A percentile compares a stretch with the other conserved stretches of the same genome.
phyloP scores from a whole-genome alignment of 495 filamentous ascomycete species.

The Penicillium lagena region DNA sequence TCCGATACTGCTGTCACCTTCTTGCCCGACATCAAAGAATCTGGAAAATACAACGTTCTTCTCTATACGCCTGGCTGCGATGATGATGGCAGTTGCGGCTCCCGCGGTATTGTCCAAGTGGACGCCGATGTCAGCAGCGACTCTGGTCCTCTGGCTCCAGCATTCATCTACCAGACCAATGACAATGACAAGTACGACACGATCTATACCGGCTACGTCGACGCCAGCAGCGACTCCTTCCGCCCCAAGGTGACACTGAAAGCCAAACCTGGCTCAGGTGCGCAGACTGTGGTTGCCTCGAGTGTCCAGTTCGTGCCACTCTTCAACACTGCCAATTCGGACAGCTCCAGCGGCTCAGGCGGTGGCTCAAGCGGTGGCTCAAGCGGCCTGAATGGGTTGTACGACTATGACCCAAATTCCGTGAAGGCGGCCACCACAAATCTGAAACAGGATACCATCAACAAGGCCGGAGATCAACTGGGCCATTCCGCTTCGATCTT shows the following conservation, averaged over 20 bases:
- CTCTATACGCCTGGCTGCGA: slow-evolving; percentile 88
- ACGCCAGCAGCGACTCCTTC: slow-evolving; percentile 67
- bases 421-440: slow-evolving; percentile 45
- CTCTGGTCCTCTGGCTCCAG: slow-evolving; percentile 34
- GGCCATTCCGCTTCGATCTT: slow-evolving; percentile 57
- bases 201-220: slow-evolving; percentile 78
- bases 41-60: slow-evolving; percentile 82
- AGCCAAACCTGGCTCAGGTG: slow-evolving; percentile 57
- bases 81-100: slow-evolving; percentile 68
- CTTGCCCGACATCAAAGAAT: slow-evolving; percentile 76
- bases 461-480: slow-evolving; percentile 65
- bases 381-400: slow-evolving; percentile 80
- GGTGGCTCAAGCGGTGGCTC: background rate
- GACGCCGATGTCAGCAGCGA: slow-evolving; percentile 54
- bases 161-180: slow-evolving; percentile 77
- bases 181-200: slow-evolving; percentile 90
- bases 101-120: slow-evolving; percentile 72
- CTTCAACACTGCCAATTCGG: slow-evolving; percentile 41
- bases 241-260: slow-evolving; percentile 74
- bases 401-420: slow-evolving; percentile 73
- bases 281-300: slow-evolving; percentile 78
- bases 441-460: slow-evolving; percentile 64
- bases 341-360: too few species aligned
- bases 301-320: slow-evolving; percentile 71
- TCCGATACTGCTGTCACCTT: slow-evolving; percentile 60